phyloP scores from a whole-genome alignment of 2,329 filamentous ascomycete genomes.

The Stachybotrys elegans region DNA sequence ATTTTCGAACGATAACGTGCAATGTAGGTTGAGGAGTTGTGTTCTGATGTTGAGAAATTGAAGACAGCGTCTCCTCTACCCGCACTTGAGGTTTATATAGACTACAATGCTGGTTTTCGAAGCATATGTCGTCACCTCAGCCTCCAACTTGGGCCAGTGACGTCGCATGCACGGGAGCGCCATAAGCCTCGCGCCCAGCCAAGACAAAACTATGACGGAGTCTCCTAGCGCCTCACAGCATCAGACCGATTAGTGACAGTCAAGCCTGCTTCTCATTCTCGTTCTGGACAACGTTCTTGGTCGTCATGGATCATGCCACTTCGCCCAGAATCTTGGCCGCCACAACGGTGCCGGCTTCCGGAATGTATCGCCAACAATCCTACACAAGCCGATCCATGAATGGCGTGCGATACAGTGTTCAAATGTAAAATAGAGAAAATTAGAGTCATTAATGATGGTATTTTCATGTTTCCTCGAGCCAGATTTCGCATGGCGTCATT shows the following conservation, averaged over 20 bases:
- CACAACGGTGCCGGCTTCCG: not conserved
- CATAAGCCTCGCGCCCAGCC: not conserved
- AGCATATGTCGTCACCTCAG: not conserved
- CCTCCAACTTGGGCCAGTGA: not conserved
- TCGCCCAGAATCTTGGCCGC: constrained; percentile 1
- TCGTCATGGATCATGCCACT: constrained; percentile 1
- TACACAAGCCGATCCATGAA: too few relatives aligned
- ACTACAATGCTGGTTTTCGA: not conserved
- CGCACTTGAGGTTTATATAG: not conserved
- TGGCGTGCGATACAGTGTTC: too few relatives aligned
- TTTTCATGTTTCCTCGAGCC: too few relatives aligned
- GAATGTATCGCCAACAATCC: too few relatives aligned
- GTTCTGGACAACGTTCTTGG: not conserved
- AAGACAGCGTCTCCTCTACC: not conserved
- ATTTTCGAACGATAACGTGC: not conserved
- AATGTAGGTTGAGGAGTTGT: not conserved
- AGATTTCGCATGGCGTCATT: too few relatives aligned
- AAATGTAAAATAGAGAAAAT: too few relatives aligned
- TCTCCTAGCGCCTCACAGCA: not conserved
- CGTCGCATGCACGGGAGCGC: not conserved
- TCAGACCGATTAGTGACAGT: not conserved
- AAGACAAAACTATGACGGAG: not conserved
- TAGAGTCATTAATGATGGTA: too few relatives aligned
- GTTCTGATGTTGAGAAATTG: not conserved
- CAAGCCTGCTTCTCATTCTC: too few relatives aligned